Evolutionary conservation across 2,329 filamentous ascomycete species (phyloP), one percentile per base, ranked within the genome.

Genomic region (Calonectria crousiana): DNA sequence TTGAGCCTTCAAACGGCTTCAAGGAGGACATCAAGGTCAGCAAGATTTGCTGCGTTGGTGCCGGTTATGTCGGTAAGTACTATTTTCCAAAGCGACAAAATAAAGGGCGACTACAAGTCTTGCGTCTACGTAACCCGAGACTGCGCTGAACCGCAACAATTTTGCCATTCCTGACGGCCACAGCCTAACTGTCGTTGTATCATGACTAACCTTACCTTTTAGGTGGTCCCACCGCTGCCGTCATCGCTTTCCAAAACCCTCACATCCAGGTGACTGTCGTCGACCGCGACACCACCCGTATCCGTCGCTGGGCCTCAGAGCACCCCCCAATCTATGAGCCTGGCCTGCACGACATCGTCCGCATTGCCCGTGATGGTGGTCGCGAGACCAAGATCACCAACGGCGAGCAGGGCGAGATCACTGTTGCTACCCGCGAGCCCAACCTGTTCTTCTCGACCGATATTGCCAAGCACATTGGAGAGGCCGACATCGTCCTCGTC

Each of bases 281-380:
- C 44, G 94, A 96, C 82, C 87, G 90, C 74, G 92, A 95, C 81
- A 87, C 87, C 67, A 84, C 83, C 49, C 91, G 93, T 58, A 95
- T 96, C 75, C 88, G 88, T 65, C 89, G 90, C 74, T 96, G 94
- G 94, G 93, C 95, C 79, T 94, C 93, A 1, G 87, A 89, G 56
- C 89, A 93, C 76, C 90, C 95, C 20, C 94, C 94, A 53, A 94
- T 96, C 75, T 93, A 94, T 84, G 94, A 96, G 84, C 93, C 93
- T 0, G 93, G 92, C 14, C 87, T 96, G 32, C 86, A 89, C 69
- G 90, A 94, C 65, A 90, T 95, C 72, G 91, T 96, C 38, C 89
- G 91, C 74, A 87, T 92, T 62, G 90, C 91, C 67, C 90, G 93
- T 69, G 91, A 93, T 79, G 91, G 91, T 49, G 86, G 87, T 47